These are phyloP conservation scores for Aspergillus transmontanensis DNA, from an alignment of 2,329 filamentous ascomycete species.

Conservation along the genomic window DNA sequence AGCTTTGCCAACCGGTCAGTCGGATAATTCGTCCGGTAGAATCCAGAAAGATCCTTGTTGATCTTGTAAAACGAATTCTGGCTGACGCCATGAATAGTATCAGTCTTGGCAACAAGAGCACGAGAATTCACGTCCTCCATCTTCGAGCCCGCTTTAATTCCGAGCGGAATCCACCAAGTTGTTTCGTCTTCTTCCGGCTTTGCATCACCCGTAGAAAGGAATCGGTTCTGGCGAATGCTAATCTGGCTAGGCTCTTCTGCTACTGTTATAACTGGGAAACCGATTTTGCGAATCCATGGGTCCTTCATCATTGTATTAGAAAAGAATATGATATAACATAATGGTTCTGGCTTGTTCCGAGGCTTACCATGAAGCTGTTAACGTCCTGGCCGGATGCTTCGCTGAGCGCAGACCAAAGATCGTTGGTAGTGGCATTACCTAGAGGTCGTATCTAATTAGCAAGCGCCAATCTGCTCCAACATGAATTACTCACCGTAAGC, in stretches of 20 bases:
- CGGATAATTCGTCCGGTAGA: slow-evolving; percentile 92
- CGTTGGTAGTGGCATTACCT: slow-evolving; percentile 82
- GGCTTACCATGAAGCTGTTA: slow-evolving; percentile 72
- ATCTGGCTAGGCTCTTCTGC: slow-evolving; percentile 82
- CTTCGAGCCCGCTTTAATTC: slow-evolving; percentile 74
- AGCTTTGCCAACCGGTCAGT: slow-evolving; percentile 80
- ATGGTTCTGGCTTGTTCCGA: background rate
- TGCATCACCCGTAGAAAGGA: slow-evolving; percentile 88
- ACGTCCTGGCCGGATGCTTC: slow-evolving; percentile 88
- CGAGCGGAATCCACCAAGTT: slow-evolving; percentile 93
- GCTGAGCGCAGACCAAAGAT: slow-evolving; percentile 85
- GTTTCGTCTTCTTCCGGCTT: slow-evolving; percentile 89
- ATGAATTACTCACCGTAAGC: slow-evolving; percentile 64
- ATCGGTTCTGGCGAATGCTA: slow-evolving; percentile 80
- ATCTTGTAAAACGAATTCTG: slow-evolving; percentile 89
- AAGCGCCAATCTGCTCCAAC: background rate
- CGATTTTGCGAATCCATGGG: slow-evolving; percentile 93
- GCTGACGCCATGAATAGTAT: slow-evolving; percentile 66
- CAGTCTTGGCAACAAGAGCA: slow-evolving; percentile 74
- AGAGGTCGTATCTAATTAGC: slow-evolving; percentile 12
- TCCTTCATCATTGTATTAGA: slow-evolving; percentile 46
- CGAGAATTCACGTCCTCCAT: slow-evolving; percentile 64
- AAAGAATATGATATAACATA: background rate
- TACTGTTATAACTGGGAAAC: slow-evolving; percentile 87
- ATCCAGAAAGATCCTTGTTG: slow-evolving; percentile 85